Conservation (phyloP, 2,329 filamentous ascomycete genomes). For the Fusarium sp. region DNA sequence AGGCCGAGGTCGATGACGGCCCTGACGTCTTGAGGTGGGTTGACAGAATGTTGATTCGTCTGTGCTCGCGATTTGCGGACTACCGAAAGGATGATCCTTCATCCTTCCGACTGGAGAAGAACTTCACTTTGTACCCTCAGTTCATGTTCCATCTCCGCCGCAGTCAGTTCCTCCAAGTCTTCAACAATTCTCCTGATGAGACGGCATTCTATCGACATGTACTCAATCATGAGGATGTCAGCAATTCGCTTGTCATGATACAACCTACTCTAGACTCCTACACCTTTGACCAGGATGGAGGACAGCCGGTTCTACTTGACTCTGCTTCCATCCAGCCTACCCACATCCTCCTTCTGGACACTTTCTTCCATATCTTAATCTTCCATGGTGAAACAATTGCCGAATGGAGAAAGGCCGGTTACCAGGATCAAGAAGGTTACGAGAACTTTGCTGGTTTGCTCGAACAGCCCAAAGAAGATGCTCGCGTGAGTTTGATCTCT, state of each 20-base stretch:
- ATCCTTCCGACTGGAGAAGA: constrained; percentile 97
- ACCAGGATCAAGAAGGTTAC: constrained; percentile 97
- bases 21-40: constrained; percentile 99
- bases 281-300: constrained; percentile 94
- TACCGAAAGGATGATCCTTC: constrained; percentile 98
- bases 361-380: constrained; percentile 99
- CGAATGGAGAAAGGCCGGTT: constrained; percentile 97
- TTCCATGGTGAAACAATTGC: constrained; percentile 99
- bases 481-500: constrained; percentile 74
- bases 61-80: constrained; percentile 97
- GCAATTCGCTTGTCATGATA: constrained; percentile 98
- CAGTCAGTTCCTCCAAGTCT: constrained; percentile 97
- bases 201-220: constrained; percentile 99
- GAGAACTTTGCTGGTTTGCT: constrained; percentile 93
- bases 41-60: constrained; percentile 95
- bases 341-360: constrained; percentile 93
- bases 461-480: constrained; percentile 96
- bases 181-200: constrained; percentile 99
- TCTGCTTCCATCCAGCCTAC: constrained; percentile 96
- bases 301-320: constrained; percentile 92
- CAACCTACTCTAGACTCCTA: constrained; percentile 98
- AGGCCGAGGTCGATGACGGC: constrained; percentile 97
- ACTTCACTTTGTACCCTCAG: constrained; percentile 98
- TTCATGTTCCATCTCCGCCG: constrained; percentile 99
- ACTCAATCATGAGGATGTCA: constrained; percentile 95